Evolutionary conservation across 495 filamentous ascomycete species (phyloP).

Genomic region (Haplographium delicatum): DNA sequence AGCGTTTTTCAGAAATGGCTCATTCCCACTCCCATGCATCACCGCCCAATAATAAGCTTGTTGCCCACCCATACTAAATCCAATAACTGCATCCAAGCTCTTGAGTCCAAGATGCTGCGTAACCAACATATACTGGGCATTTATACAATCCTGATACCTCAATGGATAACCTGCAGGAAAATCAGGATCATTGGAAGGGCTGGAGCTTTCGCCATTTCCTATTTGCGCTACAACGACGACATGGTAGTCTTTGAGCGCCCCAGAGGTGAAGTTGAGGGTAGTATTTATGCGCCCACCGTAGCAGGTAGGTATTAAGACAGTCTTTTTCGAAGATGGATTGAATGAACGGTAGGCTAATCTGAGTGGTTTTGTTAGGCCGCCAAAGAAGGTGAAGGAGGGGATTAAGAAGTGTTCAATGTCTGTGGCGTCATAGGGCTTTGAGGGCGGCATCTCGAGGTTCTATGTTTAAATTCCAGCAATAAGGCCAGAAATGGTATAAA

Average conservation of each 20-base stretch:
- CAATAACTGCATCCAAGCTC: slow-evolving; percentile 31
- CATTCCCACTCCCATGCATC: slow-evolving; percentile 27
- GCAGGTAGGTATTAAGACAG: slow-evolving; percentile 42
- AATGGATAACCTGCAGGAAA: slow-evolving; percentile 23
- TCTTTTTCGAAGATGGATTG: slow-evolving; percentile 33
- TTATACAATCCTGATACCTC: slow-evolving; percentile 32
- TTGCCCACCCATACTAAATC: slow-evolving; percentile 47
- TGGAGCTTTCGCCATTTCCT: slow-evolving; percentile 34
- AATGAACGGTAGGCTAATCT: slow-evolving; percentile 40
- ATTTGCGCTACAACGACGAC: slow-evolving; percentile 36
- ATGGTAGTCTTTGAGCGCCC: slow-evolving; percentile 27
- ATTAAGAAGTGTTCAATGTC: slow-evolving; percentile 32
- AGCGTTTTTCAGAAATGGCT: slow-evolving; percentile 33
- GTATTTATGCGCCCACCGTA: slow-evolving; percentile 40
- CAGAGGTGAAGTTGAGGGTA: slow-evolving; percentile 34
- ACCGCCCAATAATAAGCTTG: slow-evolving; percentile 41
- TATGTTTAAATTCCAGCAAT: too few relatives aligned
- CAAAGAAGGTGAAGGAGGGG: slow-evolving; percentile 35
- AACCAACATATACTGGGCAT: slow-evolving; percentile 29
- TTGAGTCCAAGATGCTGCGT: slow-evolving; percentile 25
- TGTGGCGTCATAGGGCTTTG: slow-evolving; percentile 1
- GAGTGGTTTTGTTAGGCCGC: slow-evolving; percentile 28
- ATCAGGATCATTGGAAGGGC: slow-evolving; percentile 29
- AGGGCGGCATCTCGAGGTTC: slow-evolving; percentile 12
- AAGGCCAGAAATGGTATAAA: too few relatives aligned